Conservation (phyloP, 495 filamentous ascomycete species). For the Coniosporium apollinis region DNA sequence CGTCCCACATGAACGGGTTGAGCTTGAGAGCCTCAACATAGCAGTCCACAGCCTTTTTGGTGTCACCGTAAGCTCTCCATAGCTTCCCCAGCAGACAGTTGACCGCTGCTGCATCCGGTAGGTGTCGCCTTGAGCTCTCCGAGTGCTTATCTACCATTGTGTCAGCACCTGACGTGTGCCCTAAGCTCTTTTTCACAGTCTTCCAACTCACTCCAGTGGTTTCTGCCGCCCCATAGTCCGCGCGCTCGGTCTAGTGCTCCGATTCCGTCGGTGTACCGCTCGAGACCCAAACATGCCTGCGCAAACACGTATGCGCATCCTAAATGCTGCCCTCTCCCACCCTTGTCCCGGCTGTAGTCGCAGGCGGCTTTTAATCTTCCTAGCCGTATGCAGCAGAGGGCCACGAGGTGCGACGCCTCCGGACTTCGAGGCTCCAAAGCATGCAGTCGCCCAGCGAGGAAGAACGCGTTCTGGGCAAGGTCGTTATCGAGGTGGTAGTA, state of each 20-base stretch:
- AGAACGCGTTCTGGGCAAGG: slow-evolving; percentile 71
- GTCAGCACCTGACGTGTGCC: not conserved
- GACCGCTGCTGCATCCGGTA: slow-evolving; percentile 72
- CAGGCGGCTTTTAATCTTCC: slow-evolving; percentile 61
- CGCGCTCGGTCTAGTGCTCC: slow-evolving; percentile 61
- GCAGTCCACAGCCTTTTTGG: slow-evolving; percentile 60
- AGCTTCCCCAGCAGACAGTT: slow-evolving; percentile 74
- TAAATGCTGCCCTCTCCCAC: slow-evolving; percentile 50
- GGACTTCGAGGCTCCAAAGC: slow-evolving; percentile 63
- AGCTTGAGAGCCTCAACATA: slow-evolving; percentile 77
- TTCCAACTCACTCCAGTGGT: slow-evolving; percentile 45
- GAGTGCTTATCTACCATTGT: slow-evolving; percentile 43
- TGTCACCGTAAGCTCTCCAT: slow-evolving; percentile 63
- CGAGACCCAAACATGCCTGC: slow-evolving; percentile 66
- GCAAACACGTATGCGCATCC: slow-evolving; percentile 88
- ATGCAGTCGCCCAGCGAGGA: slow-evolving; percentile 70
- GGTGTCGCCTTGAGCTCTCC: slow-evolving; percentile 32
- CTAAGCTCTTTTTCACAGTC: slow-evolving; percentile 1
- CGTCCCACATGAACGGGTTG: slow-evolving; percentile 98
- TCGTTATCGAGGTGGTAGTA: slow-evolving; percentile 91
- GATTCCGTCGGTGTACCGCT: slow-evolving; percentile 63
- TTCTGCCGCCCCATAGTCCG: slow-evolving; percentile 50
- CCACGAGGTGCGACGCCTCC: slow-evolving; percentile 68
- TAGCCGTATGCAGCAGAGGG: slow-evolving; percentile 66
- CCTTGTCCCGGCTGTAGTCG: slow-evolving; percentile 49